These are phyloP conservation scores for Aspergillus awamori DNA, from an alignment of 2,329 filamentous ascomycete species.

Conservation along the genomic window DNA sequence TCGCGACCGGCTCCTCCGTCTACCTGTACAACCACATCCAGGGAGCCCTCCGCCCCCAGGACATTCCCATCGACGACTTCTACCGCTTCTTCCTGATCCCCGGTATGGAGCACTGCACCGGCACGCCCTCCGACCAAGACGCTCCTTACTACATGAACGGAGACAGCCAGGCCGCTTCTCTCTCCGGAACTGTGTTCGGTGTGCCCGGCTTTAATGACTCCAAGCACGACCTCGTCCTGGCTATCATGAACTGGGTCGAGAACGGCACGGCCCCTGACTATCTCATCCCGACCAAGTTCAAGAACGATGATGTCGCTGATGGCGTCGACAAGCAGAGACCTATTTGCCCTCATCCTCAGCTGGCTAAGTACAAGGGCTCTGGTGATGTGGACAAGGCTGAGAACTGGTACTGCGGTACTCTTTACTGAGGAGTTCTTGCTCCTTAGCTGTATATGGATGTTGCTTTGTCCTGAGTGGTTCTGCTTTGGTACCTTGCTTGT, in stretches of 20 bases:
- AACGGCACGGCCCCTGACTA: constrained; percentile 18
- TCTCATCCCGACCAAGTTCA: constrained; percentile 22
- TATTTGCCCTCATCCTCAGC: background rate
- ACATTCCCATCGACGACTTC: constrained; percentile 16
- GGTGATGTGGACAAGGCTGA: constrained; percentile 5
- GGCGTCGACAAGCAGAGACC: constrained; percentile 10
- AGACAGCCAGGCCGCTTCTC: constrained; percentile 6
- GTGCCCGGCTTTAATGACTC: constrained; percentile 16
- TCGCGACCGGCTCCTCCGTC: constrained; percentile 20
- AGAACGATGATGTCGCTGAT: background rate
- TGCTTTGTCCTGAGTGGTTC: too few relatives aligned
- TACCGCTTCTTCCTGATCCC: constrained; percentile 23
- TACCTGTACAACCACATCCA: constrained; percentile 12
- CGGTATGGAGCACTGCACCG: constrained; percentile 19
- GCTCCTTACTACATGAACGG: constrained; percentile 14
- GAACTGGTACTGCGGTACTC: constrained; percentile 7
- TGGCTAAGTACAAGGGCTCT: constrained; percentile 9
- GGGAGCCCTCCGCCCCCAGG: background rate
- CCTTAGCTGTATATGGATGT: too few relatives aligned
- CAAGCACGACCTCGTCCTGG: constrained; percentile 23
- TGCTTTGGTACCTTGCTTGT: too few relatives aligned
- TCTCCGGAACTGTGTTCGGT: constrained; percentile 7
- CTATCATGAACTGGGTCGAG: constrained; percentile 27
- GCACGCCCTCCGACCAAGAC: constrained; percentile 5
- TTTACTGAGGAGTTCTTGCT: background rate